These are phyloP conservation scores for Cynanchum wilfordii DNA, from an alignment of 257 asterid species.

Conservation along the genomic window DNA sequence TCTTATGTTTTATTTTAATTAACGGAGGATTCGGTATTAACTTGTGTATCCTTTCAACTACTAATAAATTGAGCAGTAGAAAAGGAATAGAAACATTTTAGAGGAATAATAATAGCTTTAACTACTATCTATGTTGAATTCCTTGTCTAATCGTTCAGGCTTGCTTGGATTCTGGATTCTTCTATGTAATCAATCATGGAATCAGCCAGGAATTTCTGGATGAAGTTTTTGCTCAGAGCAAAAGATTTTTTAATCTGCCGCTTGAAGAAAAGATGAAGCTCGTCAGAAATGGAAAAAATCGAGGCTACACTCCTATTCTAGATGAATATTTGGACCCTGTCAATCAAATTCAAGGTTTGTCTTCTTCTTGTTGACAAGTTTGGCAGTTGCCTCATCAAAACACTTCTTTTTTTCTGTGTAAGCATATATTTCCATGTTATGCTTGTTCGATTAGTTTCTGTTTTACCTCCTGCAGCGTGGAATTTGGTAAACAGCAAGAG, in stretches of 20 bases:
- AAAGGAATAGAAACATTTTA: background rate
- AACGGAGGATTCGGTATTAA: background rate
- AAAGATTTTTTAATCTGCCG: slow-evolving; percentile 56
- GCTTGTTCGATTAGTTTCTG: background rate
- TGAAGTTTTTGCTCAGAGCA: slow-evolving; percentile 75
- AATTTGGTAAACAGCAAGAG: background rate
- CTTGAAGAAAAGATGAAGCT: slow-evolving; percentile 77
- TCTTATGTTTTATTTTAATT: background rate
- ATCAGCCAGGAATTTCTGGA: slow-evolving; percentile 67
- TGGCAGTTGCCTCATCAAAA: background rate
- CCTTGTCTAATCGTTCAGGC: slow-evolving; percentile 40
- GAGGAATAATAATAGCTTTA: background rate
- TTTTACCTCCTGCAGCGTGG: background rate
- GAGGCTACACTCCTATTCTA: slow-evolving; percentile 86
- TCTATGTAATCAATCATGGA: slow-evolving; percentile 82
- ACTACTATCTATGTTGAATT: background rate
- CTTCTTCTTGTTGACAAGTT: background rate
- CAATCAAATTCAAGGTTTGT: slow-evolving; percentile 67
- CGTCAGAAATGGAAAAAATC: slow-evolving; percentile 56
- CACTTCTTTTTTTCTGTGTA: background rate
- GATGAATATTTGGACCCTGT: slow-evolving; percentile 71
- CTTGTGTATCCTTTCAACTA: background rate
- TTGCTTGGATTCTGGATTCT: slow-evolving; percentile 85
- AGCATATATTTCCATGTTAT: background rate
- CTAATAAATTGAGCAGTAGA: background rate